Conservation (phyloP, 2,329 filamentous ascomycete genomes). For the Fonsecaea multimorphosa region DNA sequence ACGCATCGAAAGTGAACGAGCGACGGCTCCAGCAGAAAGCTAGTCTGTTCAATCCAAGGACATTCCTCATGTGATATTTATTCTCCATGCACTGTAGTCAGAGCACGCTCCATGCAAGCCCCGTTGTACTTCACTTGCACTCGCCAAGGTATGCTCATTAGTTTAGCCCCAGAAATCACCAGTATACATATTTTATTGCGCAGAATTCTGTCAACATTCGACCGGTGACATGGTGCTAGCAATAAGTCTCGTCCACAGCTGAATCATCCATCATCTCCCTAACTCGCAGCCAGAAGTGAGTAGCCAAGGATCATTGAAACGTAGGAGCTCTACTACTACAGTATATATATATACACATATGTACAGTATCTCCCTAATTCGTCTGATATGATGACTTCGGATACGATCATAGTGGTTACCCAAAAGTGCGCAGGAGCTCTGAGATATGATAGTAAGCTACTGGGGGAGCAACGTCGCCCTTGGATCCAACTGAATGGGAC, state of each 20-base stretch:
- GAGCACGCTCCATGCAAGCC: neutral
- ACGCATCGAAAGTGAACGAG: neutral
- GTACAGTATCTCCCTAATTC: neutral
- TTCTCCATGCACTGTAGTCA: neutral
- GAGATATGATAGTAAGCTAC: neutral
- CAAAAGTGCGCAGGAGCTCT: conserved; percentile 5
- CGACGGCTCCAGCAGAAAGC: neutral
- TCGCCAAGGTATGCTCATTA: neutral
- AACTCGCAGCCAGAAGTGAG: neutral
- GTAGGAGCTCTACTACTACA: conserved; percentile 6
- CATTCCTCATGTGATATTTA: neutral
- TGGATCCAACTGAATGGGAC: neutral
- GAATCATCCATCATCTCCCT: neutral
- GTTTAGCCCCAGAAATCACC: neutral
- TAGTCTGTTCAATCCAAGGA: neutral
- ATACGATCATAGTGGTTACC: neutral
- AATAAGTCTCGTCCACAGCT: neutral
- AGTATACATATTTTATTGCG: neutral
- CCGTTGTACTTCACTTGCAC: neutral
- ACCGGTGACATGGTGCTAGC: conserved; percentile 1
- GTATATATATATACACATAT: too few species aligned
- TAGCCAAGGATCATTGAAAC: neutral
- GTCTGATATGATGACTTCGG: neutral
- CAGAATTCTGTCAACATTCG: neutral
- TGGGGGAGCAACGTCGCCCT: neutral